Conservation (phyloP, 345 rosid genomes). For the Erucastrum elatum region DNA sequence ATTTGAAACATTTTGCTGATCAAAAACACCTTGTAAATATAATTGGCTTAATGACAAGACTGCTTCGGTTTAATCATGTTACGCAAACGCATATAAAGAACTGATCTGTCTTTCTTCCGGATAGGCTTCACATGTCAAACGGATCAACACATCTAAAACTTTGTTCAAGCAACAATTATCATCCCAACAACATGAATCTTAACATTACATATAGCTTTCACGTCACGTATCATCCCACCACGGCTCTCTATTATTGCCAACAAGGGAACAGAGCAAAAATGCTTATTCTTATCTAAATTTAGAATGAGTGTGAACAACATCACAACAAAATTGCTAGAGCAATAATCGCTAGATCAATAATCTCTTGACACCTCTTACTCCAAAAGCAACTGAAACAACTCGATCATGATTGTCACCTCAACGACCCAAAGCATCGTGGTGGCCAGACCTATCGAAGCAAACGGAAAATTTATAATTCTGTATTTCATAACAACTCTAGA, state of each 20-base stretch:
- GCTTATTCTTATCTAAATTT: not conserved
- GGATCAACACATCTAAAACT: not conserved
- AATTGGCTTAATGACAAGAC: not conserved
- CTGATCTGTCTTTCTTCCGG: not conserved
- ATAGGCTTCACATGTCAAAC: not conserved
- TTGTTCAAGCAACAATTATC: not conserved
- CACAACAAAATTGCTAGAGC: not conserved
- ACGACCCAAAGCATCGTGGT: slow-evolving; percentile 4
- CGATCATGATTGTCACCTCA: not conserved
- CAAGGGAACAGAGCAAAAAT: not conserved
- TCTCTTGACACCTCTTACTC: not conserved
- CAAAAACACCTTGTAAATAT: too few relatives aligned
- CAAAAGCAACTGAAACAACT: not conserved
- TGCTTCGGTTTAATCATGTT: not conserved
- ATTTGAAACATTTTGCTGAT: too few relatives aligned
- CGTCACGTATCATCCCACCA: not conserved
- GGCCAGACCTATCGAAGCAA: slow-evolving; percentile 1
- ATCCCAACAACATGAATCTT: not conserved
- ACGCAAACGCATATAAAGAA: not conserved
- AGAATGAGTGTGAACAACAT: not conserved
- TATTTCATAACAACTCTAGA: not conserved
- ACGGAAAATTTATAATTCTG: not conserved
- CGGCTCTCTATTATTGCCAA: not conserved
- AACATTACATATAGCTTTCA: not conserved
- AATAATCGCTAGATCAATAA: not conserved